A percentile compares a stretch with the other conserved stretches of the same genome.
phyloP scores from a whole-genome alignment of 2,329 filamentous ascomycete genomes.

The Calonectria henricotiae region DNA sequence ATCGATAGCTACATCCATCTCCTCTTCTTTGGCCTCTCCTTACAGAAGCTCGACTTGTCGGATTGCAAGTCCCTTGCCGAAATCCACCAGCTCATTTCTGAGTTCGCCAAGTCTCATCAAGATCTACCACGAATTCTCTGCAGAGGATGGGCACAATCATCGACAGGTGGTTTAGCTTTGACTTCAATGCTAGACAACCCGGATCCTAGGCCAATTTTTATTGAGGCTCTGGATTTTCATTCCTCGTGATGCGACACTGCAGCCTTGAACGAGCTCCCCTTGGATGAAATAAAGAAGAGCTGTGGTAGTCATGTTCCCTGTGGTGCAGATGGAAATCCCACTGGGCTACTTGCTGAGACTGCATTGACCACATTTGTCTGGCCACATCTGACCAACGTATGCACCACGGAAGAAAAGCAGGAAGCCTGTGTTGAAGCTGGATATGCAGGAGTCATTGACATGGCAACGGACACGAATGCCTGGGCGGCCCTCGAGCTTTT shows the following conservation, averaged over 20 bases:
- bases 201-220: conserved; percentile 67
- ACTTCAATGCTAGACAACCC: conserved; percentile 63
- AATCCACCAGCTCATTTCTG: conserved; percentile 61
- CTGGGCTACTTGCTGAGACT: conserved; percentile 64
- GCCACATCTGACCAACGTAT: conserved; percentile 63
- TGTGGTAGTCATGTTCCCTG: conserved; percentile 64
- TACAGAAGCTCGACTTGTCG: conserved; percentile 64
- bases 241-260: conserved; percentile 68
- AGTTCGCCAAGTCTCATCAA: conserved; percentile 61
- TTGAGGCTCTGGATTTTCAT: conserved; percentile 69
- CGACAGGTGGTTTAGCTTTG: conserved; percentile 57
- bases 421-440: conserved; percentile 64
- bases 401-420: conserved; percentile 62
- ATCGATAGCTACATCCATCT: conserved; percentile 71
- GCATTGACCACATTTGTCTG: conserved; percentile 65
- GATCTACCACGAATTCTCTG: conserved; percentile 64
- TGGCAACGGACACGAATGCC: conserved; percentile 69
- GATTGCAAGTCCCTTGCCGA: conserved; percentile 62
- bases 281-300: conserved; percentile 61
- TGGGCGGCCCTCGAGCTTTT: conserved; percentile 63
- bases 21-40: conserved; percentile 65
- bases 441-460: conserved; percentile 68
- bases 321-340: conserved; percentile 62
- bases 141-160: conserved; percentile 66
- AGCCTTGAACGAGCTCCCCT: conserved; percentile 64